These are phyloP conservation scores for Torulaspora pretoriensis DNA, from an alignment of 1,139 yeast genomes.

Conservation along the genomic window DNA sequence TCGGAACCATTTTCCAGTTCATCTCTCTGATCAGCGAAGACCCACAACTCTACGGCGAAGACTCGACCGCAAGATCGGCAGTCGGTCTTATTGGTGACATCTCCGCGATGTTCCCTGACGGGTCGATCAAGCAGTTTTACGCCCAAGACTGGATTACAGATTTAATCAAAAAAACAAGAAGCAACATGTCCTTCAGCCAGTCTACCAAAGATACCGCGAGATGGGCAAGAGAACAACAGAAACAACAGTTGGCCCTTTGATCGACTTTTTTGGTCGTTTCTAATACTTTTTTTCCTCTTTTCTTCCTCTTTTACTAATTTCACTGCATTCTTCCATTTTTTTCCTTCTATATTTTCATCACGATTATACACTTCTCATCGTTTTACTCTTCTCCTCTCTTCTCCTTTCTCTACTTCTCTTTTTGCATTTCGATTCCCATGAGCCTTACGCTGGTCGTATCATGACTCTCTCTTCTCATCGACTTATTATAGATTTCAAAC, in stretches of 20 bases:
- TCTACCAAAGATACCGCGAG: conserved; percentile 83
- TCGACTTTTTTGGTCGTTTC: conserved; percentile 7
- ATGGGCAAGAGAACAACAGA: conserved; percentile 85
- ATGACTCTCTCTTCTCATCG: background rate
- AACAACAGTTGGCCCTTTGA: conserved; percentile 35
- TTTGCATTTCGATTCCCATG: conserved; percentile 11
- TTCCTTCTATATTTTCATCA: conserved; percentile 16
- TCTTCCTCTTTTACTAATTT: conserved; percentile 14
- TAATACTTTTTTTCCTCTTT: conserved; percentile 14
- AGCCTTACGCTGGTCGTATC: conserved; percentile 12
- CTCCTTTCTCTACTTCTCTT: conserved; percentile 13
- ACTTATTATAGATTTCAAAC: conserved; percentile 2
- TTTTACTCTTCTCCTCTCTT: conserved; percentile 14
- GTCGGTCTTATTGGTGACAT: conserved; percentile 91
- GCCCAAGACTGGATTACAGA: conserved; percentile 73
- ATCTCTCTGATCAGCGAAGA: conserved; percentile 59
- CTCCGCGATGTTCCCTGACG: conserved; percentile 78
- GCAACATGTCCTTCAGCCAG: conserved; percentile 55
- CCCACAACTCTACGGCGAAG: conserved; percentile 54
- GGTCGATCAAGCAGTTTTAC: conserved; percentile 63
- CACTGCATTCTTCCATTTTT: conserved; percentile 13
- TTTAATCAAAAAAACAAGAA: conserved; percentile 68
- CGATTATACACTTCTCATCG: conserved; percentile 12
- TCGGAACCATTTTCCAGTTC: conserved; percentile 67
- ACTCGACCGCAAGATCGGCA: conserved; percentile 67